Conservation (phyloP, 2,329 filamentous ascomycete genomes). For the Zymoseptoria pseudotritici region DNA sequence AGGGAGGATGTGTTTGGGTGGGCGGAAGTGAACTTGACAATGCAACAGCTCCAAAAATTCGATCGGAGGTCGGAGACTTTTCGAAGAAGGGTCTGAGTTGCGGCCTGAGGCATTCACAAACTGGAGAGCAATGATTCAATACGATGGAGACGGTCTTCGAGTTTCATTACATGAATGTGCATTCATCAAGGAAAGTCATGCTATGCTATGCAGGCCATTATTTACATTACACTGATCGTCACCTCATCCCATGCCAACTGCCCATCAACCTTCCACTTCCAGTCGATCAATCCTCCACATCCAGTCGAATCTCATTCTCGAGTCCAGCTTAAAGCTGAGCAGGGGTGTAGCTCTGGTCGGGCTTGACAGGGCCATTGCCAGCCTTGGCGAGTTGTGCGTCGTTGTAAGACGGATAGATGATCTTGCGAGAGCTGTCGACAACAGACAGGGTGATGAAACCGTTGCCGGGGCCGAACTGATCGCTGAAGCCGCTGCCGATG, state of each 20-base stretch:
- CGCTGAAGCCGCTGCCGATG: constrained; percentile 14
- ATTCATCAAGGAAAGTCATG: background rate
- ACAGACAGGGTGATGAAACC: constrained; percentile 17
- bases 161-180: background rate
- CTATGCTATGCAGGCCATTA: background rate
- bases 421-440: constrained; percentile 9
- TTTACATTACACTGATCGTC: background rate
- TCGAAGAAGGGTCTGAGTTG: background rate
- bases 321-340: constrained; percentile 11
- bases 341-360: constrained; percentile 20
- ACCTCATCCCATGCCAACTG: background rate
- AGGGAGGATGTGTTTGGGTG: background rate
- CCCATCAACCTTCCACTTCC: background rate
- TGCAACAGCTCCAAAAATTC: background rate
- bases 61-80: background rate
- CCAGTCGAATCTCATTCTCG: background rate
- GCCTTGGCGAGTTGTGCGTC: constrained; percentile 13
- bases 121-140: background rate
- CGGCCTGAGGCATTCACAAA: background rate
- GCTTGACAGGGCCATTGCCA: constrained; percentile 9
- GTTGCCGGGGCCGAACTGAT: constrained; percentile 14
- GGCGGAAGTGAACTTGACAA: background rate
- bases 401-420: constrained; percentile 18
- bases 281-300: background rate
- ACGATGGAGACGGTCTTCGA: background rate